Conservation (phyloP, 2,329 filamentous ascomycete genomes). For the Lachnellula suecica region DNA sequence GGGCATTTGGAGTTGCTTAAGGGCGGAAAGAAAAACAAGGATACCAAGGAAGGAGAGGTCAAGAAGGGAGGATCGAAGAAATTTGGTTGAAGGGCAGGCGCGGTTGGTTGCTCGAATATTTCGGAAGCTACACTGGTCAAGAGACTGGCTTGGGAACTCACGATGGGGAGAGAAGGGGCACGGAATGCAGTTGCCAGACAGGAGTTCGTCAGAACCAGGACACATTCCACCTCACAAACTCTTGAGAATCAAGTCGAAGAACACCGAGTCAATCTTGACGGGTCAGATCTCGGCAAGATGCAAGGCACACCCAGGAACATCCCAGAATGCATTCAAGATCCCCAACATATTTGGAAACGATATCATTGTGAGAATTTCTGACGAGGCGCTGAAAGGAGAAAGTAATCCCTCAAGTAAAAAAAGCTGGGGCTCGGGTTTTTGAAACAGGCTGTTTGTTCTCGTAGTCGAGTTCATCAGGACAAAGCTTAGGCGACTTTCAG, state of each 20-base stretch:
- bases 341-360: too few species aligned
- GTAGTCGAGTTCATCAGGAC: background rate
- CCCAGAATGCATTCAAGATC: background rate
- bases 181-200: too few species aligned
- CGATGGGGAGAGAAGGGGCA: background rate
- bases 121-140: background rate
- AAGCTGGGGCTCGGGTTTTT: too few species aligned
- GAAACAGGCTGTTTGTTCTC: too few species aligned
- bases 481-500: too few species aligned
- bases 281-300: background rate
- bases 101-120: background rate
- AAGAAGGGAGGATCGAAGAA: slow-evolving; percentile 38
- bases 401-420: too few species aligned
- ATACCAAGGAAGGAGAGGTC: slow-evolving; percentile 36
- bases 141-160: background rate
- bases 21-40: slow-evolving; percentile 63
- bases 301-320: background rate
- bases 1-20: slow-evolving; percentile 69
- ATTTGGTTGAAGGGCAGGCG: slow-evolving; percentile 28
- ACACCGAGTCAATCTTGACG: background rate
- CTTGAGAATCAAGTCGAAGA: too few species aligned
- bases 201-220: too few species aligned
- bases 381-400: too few species aligned
- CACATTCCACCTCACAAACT: too few species aligned
- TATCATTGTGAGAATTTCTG: too few species aligned